These are phyloP conservation scores for Cyclocybe aegerita DNA, from an alignment of 768 basidiomycete species.

Conservation along the genomic window DNA sequence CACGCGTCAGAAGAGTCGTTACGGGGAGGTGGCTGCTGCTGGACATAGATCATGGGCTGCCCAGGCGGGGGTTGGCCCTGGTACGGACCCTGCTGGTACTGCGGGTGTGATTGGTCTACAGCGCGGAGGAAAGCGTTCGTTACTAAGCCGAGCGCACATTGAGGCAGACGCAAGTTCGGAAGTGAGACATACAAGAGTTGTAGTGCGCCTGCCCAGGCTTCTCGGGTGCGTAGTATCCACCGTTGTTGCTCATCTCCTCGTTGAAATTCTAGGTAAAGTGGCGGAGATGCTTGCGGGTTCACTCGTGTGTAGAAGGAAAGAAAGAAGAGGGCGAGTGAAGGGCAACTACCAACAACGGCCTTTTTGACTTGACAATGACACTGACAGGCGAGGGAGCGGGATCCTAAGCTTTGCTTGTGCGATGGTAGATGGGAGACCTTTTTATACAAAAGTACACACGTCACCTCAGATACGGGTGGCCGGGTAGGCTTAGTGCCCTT, in stretches of 20 bases:
- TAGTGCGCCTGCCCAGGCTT: slow-evolving; percentile 16
- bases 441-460: no score
- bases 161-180: background rate
- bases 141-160: background rate
- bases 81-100: background rate
- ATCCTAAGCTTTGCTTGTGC: no score
- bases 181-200: slow-evolving; percentile 8
- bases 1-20: no score
- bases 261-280: background rate
- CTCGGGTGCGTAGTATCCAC: slow-evolving; percentile 4
- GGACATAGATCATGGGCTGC: background rate
- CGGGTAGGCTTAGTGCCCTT: no score
- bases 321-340: background rate
- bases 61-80: background rate
- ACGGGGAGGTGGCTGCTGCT: background rate
- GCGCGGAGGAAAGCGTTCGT: background rate
- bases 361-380: background rate
- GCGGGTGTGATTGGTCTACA: background rate
- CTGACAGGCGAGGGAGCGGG: background rate
- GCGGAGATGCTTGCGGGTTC: background rate
- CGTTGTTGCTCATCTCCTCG: background rate
- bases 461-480: no score
- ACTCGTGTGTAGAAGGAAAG: background rate
- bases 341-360: background rate
- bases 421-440: no score